Conservation (phyloP, 176 grass and related monocot genomes). For the Triticum timopheevii region DNA sequence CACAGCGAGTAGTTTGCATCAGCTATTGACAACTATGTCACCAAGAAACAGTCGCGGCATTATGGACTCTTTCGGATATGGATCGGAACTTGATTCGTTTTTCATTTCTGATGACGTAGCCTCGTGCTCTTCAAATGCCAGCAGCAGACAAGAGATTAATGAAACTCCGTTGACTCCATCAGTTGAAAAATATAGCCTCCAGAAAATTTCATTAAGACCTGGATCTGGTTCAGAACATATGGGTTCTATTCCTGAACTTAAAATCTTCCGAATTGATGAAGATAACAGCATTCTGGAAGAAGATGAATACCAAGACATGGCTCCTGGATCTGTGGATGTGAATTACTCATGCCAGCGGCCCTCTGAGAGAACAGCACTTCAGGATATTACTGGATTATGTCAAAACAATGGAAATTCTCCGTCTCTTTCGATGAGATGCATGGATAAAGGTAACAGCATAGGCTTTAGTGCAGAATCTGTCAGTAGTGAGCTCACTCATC, state of each 20-base stretch:
- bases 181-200: conserved; percentile 54
- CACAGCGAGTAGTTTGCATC: conserved; percentile 30
- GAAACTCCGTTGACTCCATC: conserved; percentile 64
- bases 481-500: conserved; percentile 12
- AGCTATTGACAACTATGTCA: conserved; percentile 30
- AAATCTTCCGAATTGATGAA: conserved; percentile 84
- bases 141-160: conserved; percentile 15
- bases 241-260: conserved; percentile 60
- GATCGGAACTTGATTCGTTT: conserved; percentile 48
- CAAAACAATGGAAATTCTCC: conserved; percentile 40
- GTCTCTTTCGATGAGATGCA: conserved; percentile 31
- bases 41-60: conserved; percentile 11
- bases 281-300: conserved; percentile 55
- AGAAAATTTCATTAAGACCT: conserved; percentile 46
- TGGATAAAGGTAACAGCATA: conserved; percentile 28
- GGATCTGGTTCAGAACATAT: conserved; percentile 54
- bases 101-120: conserved; percentile 36
- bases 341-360: conserved; percentile 19
- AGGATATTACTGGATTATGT: conserved; percentile 60
- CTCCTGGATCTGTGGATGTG: conserved; percentile 18
- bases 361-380: conserved; percentile 49
- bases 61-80: conserved; percentile 39
- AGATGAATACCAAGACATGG: conserved; percentile 40
- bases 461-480: conserved; percentile 28
- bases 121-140: conserved; percentile 45